These are phyloP conservation scores for Hirschfeldia incana DNA, from an alignment of 345 rosid genomes.

Conservation along the genomic window DNA sequence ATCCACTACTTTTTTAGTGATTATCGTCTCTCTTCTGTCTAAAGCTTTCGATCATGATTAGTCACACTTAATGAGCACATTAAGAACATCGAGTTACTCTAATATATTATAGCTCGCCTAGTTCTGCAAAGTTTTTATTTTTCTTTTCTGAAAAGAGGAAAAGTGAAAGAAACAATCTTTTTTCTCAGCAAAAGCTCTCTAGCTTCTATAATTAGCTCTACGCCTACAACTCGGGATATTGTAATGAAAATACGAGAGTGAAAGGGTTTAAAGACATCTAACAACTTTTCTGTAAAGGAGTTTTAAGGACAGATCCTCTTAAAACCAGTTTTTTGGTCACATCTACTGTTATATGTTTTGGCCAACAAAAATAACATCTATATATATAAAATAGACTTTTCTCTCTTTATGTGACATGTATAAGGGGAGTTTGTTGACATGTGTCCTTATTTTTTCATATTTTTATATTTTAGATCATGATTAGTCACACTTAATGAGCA, in stretches of 20 bases:
- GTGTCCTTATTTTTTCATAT: no score
- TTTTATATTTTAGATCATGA: no score
- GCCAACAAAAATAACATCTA: background rate
- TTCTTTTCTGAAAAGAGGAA: background rate
- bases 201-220: conserved; percentile 15
- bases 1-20: conserved; percentile 11
- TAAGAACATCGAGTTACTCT: background rate
- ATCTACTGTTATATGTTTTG: background rate
- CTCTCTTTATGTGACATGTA: no score
- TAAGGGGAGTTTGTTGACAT: no score
- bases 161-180: conserved; percentile 7
- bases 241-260: conserved; percentile 19
- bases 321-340: background rate
- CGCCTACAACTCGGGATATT: background rate
- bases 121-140: conserved; percentile 25
- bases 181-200: conserved; percentile 27
- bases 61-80: conserved; percentile 15
- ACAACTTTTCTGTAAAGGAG: conserved; percentile 27
- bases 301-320: background rate
- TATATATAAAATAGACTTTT: no score
- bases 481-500: conserved; percentile 9
- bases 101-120: background rate
- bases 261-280: conserved; percentile 19
- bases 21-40: background rate
- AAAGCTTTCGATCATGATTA: conserved; percentile 26